phyloP scores from a whole-genome alignment of 1,284 basidiomycete genomes.

The Cryptococcus deneoformans region DNA sequence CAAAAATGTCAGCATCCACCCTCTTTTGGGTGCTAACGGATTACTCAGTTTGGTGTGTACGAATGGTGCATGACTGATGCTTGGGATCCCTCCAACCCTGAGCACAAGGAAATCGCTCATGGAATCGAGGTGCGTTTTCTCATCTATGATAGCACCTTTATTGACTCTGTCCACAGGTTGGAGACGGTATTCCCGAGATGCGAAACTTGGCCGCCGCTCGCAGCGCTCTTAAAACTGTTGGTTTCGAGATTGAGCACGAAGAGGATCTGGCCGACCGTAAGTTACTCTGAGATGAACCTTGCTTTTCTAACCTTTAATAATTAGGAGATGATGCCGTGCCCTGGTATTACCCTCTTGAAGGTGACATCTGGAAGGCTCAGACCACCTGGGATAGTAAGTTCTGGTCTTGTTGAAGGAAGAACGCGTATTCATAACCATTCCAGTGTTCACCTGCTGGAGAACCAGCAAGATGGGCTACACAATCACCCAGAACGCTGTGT shows the following conservation, averaged over 20 bases:
- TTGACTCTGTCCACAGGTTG: constrained; percentile 54
- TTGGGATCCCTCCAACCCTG: constrained; percentile 82
- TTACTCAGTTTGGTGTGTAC: constrained; percentile 83
- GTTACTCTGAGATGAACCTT: constrained; percentile 5
- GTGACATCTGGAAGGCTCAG: constrained; percentile 87
- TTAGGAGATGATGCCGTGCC: constrained; percentile 62
- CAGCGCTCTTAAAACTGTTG: constrained; percentile 76
- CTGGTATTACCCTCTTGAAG: constrained; percentile 98
- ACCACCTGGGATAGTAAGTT: constrained; percentile 77
- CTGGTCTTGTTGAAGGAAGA: background rate
- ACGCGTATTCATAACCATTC: constrained; percentile 3
- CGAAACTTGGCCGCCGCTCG: constrained; percentile 71
- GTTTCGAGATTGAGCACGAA: constrained; percentile 85
- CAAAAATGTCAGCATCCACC: background rate
- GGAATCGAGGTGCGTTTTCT: constrained; percentile 59
- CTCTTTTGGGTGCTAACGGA: background rate
- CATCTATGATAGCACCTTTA: constrained; percentile 24
- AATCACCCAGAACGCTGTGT: constrained; percentile 77
- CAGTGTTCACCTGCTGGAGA: constrained; percentile 74
- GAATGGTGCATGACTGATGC: constrained; percentile 99
- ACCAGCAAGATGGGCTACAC: constrained; percentile 86
- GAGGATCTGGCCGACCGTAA: constrained; percentile 88
- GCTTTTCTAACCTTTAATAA: constrained; percentile 4
- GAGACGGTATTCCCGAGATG: constrained; percentile 98
- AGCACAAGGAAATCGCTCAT: constrained; percentile 90